Percentiles rank a stretch among this genome's conserved stretches.
These are phyloP conservation scores for Stephania yunnanensis DNA, from an alignment of 164 flowering plant genomes.

Conservation along the genomic window DNA sequence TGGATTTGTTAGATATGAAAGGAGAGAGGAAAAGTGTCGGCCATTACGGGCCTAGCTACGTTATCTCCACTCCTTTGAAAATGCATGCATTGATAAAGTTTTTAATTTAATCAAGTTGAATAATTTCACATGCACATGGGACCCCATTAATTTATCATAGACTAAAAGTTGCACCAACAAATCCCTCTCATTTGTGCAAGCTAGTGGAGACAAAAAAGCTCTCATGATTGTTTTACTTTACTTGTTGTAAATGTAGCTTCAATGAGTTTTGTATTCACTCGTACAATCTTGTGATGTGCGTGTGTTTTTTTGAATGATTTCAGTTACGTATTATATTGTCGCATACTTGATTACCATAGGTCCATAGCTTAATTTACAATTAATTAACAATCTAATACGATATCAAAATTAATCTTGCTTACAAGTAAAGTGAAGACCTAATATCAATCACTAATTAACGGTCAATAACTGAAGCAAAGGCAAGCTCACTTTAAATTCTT, in stretches of 20 bases:
- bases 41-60: not conserved
- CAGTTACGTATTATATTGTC: no score
- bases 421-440: no score
- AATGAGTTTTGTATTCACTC: no score
- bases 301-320: no score
- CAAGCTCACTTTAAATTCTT: no score
- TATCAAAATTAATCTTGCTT: no score
- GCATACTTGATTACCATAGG: no score
- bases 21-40: not conserved
- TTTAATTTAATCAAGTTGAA: not conserved
- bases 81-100: not conserved
- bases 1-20: not conserved
- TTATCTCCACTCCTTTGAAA: not conserved
- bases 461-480: no score
- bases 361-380: no score
- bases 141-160: not conserved
- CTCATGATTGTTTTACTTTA: not conserved
- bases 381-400: no score
- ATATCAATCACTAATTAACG: no score
- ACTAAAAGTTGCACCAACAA: not conserved
- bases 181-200: not conserved
- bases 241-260: not conserved
- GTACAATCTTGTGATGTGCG: no score
- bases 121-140: not conserved
- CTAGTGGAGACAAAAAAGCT: not conserved